Evolutionary conservation across 441 rosid species (phyloP), one percentile per base, ranked within the genome.

Genomic region (Arabidopsis lyrata): DNA sequence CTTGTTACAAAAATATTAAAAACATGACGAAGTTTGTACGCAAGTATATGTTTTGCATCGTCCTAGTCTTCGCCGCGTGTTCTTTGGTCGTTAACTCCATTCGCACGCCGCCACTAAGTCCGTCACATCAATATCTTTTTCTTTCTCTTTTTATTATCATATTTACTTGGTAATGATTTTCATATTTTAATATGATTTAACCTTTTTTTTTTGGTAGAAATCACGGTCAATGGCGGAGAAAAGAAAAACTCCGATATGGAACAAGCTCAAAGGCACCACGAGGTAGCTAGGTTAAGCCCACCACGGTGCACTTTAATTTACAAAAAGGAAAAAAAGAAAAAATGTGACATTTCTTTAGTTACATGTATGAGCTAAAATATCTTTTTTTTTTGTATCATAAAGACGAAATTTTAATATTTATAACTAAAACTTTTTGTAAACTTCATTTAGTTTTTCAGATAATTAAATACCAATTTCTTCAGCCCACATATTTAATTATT

Each of bases 31-130:
- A 77, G 64, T 65, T 56, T 70, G 62, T 45, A 18, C 66, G 71
- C 60, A 31, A 20, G 61, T 49, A 35, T 44, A 7, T 65, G 63
- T 15, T 57, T 58, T 38, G 11, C 49, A 8, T 77, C n/a, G 63
- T 77, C 53, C 15, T 77, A 52, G 68, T 71, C 77, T 59, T 72
- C 69, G 68, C 80, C 54, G 63, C 69, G 73, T 71, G 64, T 77
- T 71, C 69, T 71, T 65, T 72, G 55, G 68, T 77, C 77, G 72
- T 59, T 60, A 58, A 66, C 73, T 65, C 58, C 32, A 77, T 77
- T 72, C 77, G 80, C 77, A 77, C 68, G 72, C 77, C 80, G 68
- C 64, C 80, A 58, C 80, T 71, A 70, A 65, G 80, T 77, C 68
- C 76, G 76, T 70, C 76, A 63, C 75, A 68, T 69, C 70, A 47